Base-by-base conservation (phyloP, 768 basidiomycete genomes). In the Serendipita sp. region DNA sequence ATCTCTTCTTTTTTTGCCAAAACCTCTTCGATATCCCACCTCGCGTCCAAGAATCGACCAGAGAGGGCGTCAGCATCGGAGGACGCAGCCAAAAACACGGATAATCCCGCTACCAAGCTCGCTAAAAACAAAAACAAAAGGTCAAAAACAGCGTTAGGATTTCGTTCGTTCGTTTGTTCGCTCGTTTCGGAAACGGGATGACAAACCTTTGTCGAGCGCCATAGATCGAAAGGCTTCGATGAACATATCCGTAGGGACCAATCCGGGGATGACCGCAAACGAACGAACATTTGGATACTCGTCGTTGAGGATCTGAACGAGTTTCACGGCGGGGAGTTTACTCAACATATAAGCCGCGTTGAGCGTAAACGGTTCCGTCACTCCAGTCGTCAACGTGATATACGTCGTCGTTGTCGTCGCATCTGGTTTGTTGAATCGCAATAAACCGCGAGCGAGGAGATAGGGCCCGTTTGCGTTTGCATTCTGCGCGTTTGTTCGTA, bases 21-120 rank as follows among this genome's bases (percentile, higher is more conserved):
- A 4, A 60, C 56, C 34, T 60, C 28, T 28, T 60, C 56, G 28
- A 60, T 60, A 38, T 60, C 56, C 56, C 56, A 60, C 24, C 56
- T 24, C n/a, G 56, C 18, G 0, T 60, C 56, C 28, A 60, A n/a
- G 0, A 60, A 60, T 11, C 56, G 56, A 5, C 56, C 56, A 34
- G 56, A 60, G 30, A 60, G 37, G 35, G 35, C 24, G 34, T 60
- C 56, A 4, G 56, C 56, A 5, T 60, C 16, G 2, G 56, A 30
- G 7, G 41, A 41, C 24, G 24, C 28, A 35, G 28, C 35, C 30
- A 60, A 35, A 38, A 28, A 60, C 4, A 60, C 56, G 8, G 56
- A 60, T 1, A 60, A 24, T 8, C 56, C 56, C 4, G 28, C 56
- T 8, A 60, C 56, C 28, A 60, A 30, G n/a, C 10, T 32, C 30